A percentile compares a stretch with the other conserved stretches of the same genome.
These are phyloP conservation scores for Ogataea nitratoaversa DNA, from an alignment of 805 yeast species.

Conservation along the genomic window DNA sequence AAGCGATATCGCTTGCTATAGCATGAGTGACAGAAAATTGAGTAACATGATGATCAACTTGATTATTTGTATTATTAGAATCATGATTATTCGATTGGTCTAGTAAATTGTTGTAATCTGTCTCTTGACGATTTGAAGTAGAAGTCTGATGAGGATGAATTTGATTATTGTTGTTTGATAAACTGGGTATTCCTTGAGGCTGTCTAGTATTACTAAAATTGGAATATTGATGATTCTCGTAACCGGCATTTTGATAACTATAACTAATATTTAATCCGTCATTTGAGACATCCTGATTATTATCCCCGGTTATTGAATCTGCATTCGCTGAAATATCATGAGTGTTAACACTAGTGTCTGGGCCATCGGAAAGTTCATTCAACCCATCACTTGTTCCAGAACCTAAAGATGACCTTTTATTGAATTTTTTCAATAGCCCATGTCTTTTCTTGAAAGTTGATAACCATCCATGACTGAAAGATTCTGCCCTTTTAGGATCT, in stretches of 20 bases:
- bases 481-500: constrained; percentile 52
- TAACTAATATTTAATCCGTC: background rate
- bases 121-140: background rate
- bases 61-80: constrained; percentile 1
- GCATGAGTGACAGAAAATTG: background rate
- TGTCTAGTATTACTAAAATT: constrained; percentile 10
- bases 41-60: background rate
- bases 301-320: background rate
- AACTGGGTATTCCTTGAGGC: constrained; percentile 7
- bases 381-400: background rate
- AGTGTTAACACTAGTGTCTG: background rate
- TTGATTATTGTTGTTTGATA: background rate
- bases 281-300: background rate
- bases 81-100: background rate
- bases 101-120: background rate
- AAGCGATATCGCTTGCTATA: background rate
- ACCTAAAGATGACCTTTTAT: background rate
- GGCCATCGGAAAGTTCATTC: background rate
- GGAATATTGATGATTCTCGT: constrained; percentile 7
- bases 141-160: background rate
- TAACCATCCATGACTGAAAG: constrained; percentile 62
- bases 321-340: background rate
- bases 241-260: background rate
- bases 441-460: constrained; percentile 58
- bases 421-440: constrained; percentile 19